phyloP scores from a whole-genome alignment of 1,284 basidiomycete species.

The Moesziomyces sp. region DNA sequence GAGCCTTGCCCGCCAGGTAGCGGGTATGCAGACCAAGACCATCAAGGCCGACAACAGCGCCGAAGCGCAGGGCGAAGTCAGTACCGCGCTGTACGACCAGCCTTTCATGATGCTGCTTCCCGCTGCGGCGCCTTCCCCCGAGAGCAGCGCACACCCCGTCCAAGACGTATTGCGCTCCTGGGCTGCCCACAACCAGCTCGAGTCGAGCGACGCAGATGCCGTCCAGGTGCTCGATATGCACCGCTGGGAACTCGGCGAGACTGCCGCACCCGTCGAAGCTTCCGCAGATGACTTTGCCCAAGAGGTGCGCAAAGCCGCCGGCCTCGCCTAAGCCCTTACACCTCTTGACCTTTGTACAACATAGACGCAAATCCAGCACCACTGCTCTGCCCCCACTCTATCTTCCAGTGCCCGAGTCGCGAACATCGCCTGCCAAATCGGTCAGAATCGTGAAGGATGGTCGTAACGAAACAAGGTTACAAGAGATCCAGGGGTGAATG shows the following conservation, averaged over 20 bases:
- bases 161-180: conserved; percentile 76
- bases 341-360: conserved; percentile 8
- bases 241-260: conserved; percentile 69
- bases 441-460: no score
- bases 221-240: conserved; percentile 68
- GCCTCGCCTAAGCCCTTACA: conserved; percentile 25
- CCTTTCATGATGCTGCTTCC: conserved; percentile 78
- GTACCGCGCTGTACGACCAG: conserved; percentile 78
- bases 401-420: no score
- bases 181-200: conserved; percentile 74
- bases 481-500: conserved; percentile 17
- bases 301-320: conserved; percentile 63
- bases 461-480: background rate
- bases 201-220: conserved; percentile 3
- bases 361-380: conserved; percentile 12
- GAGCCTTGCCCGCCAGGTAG: conserved; percentile 83
- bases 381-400: background rate
- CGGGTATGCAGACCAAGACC: conserved; percentile 81
- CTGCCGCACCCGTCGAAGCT: conserved; percentile 33
- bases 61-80: conserved; percentile 72
- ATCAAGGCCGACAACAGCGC: conserved; percentile 69
- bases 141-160: conserved; percentile 73
- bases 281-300: conserved; percentile 49
- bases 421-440: no score
- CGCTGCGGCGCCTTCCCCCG: conserved; percentile 52